Conservation (phyloP, 2,329 filamentous ascomycete species). For the Acrocalymma vagum region DNA sequence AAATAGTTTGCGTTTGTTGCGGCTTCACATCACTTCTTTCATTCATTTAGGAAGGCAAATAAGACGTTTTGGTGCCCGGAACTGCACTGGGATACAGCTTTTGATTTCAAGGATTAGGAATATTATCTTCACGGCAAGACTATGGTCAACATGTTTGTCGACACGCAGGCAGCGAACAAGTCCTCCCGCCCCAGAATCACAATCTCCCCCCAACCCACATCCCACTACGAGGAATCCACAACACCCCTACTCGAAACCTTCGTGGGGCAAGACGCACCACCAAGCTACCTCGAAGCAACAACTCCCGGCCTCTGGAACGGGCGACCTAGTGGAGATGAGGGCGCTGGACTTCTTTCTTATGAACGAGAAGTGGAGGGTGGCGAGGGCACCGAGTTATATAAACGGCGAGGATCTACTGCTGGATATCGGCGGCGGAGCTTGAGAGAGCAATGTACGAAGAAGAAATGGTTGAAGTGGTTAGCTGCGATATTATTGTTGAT, state of each 20-base stretch:
- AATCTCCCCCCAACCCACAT: conserved; percentile 20
- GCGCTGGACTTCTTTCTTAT: conserved; percentile 33
- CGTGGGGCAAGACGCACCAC: conserved; percentile 32
- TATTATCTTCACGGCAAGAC: neutral
- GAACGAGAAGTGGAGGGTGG: conserved; percentile 24
- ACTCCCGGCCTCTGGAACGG: conserved; percentile 40
- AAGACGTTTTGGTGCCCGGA: neutral
- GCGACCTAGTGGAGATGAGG: conserved; percentile 39
- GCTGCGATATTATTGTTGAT: conserved; percentile 28
- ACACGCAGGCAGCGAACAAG: conserved; percentile 41
- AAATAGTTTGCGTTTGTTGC: conserved; percentile 3
- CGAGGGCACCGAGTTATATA: conserved; percentile 33
- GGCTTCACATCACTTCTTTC: conserved; percentile 7
- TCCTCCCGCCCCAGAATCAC: conserved; percentile 27
- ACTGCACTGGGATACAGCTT: neutral
- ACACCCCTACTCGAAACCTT: conserved; percentile 35
- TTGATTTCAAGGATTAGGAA: neutral
- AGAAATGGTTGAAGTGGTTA: conserved; percentile 29
- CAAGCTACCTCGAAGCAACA: conserved; percentile 44
- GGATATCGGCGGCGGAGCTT: conserved; percentile 27
- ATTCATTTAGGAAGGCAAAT: neutral
- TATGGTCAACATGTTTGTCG: conserved; percentile 36
- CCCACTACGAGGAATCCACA: conserved; percentile 24
- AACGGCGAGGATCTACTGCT: too few species aligned
- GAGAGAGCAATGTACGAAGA: conserved; percentile 28